These are phyloP conservation scores for Candida ortonii DNA, from an alignment of 805 yeast genomes.

Conservation along the genomic window DNA sequence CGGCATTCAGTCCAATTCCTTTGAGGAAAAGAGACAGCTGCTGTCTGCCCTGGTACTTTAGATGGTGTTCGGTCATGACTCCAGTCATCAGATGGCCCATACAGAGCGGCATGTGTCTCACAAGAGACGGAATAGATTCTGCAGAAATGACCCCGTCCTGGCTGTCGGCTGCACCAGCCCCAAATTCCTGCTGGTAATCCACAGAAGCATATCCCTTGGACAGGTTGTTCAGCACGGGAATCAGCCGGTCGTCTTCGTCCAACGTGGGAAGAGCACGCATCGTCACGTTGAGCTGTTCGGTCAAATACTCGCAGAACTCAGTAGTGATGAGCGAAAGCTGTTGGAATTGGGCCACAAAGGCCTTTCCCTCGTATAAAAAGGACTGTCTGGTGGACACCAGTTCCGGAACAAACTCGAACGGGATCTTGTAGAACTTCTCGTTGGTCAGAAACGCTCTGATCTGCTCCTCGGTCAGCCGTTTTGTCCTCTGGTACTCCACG, in stretches of 20 bases:
- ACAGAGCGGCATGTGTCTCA: constrained; percentile 79
- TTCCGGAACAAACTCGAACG: constrained; percentile 81
- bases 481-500: constrained; percentile 27
- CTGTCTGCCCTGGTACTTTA: constrained; percentile 79
- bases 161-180: constrained; percentile 16
- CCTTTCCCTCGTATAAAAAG: constrained; percentile 63
- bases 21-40: constrained; percentile 83
- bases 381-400: constrained; percentile 73
- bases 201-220: constrained; percentile 66
- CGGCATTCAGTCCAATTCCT: constrained; percentile 83
- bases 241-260: constrained; percentile 86
- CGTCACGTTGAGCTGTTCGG: constrained; percentile 56
- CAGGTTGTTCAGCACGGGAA: constrained; percentile 79
- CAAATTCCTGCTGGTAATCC: constrained; percentile 36
- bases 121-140: constrained; percentile 52
- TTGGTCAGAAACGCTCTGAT: constrained; percentile 48
- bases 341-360: constrained; percentile 79
- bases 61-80: constrained; percentile 70
- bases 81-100: constrained; percentile 43
- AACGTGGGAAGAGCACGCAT: constrained; percentile 76
- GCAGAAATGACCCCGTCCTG: constrained; percentile 48
- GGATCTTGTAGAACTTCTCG: constrained; percentile 77
- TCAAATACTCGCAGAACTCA: constrained; percentile 60
- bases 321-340: constrained; percentile 68
- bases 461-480: constrained; percentile 49